Evolutionary conservation across 2,329 filamentous ascomycete genomes (phyloP), one percentile per base, ranked within the genome.

Genomic region (Fusarium staphyleae): DNA sequence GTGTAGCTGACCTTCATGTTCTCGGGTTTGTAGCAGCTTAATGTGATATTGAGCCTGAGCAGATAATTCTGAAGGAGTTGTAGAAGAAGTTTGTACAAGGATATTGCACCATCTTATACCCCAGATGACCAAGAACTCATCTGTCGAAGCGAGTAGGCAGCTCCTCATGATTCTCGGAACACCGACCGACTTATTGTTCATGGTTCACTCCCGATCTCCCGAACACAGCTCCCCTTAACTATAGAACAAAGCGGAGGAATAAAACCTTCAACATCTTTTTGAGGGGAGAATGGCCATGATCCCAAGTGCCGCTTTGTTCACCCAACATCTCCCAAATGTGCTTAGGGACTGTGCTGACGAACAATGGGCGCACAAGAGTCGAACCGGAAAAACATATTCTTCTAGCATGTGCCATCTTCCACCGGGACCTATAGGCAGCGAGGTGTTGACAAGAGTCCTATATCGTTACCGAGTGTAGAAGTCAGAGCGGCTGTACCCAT

Each of bases 161-260:
- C 3, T 30, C 28, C 11, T 12, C 11, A 7, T 30, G 5, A 3
- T 30, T n/a, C 28, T 30, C 28, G 11, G 7, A 30, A 30, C 28
- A 30, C n/a, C 13, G 12, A 30, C n/a, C 13, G 12, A 18, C 3
- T 14, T 4, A 5, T 16, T 6, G 11, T 24, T 46, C 30, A 46
- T 24, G 15, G 12, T 22, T 14, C 3, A 9, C n/a, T 11, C 28
- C n/a, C 3, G 3, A 13, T 19, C 29, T 29, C 8, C 16, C 12
- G 24, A 41, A 49, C 40, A 37, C 13, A 26, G 24, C 8, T 22
- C n/a, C 18, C 26, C 48, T 4, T 6, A 14, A n/a, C 18, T 24
- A 16, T 10, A 6, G 22, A 59, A 58, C 34, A 50, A 59, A 50
- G 55, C 18, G 41, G 5, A n/a, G 16, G 15, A 30, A 15, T 12